phyloP scores from a whole-genome alignment of 306 rosid genomes.

The Mucuna pruriens region DNA sequence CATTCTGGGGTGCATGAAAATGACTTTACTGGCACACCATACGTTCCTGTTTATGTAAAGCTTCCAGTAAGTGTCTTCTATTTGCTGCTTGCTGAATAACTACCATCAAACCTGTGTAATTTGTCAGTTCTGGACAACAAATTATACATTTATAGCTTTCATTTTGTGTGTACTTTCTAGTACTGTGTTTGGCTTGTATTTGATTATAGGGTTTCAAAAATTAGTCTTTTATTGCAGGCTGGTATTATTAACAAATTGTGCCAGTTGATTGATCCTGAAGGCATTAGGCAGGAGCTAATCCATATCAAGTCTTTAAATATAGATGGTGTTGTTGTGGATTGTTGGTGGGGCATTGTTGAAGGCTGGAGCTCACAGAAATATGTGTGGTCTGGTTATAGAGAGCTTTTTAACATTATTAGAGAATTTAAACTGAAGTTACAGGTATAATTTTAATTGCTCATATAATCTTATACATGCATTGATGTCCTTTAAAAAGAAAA shows the following conservation, averaged over 20 bases:
- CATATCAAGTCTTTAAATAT: slow-evolving; percentile 74
- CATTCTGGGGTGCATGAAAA: slow-evolving; percentile 69
- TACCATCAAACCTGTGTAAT: slow-evolving; percentile 1
- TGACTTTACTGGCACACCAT: slow-evolving; percentile 72
- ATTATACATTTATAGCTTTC: slow-evolving; percentile 14
- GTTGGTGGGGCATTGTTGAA: slow-evolving; percentile 99
- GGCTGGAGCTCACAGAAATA: slow-evolving; percentile 91
- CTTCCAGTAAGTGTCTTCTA: slow-evolving; percentile 68
- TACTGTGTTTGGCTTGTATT: slow-evolving; percentile 27
- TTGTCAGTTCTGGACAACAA: slow-evolving; percentile 10
- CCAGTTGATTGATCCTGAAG: slow-evolving; percentile 88
- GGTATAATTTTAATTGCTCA: slow-evolving; percentile 52
- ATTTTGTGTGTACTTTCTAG: slow-evolving; percentile 29
- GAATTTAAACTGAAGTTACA: slow-evolving; percentile 89
- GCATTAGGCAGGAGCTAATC: slow-evolving; percentile 77
- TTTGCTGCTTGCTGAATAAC: slow-evolving; percentile 36
- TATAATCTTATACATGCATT: slow-evolving; percentile 20
- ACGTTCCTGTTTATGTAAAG: slow-evolving; percentile 73
- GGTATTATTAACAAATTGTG: slow-evolving; percentile 78
- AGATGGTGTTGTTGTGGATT: slow-evolving; percentile 86
- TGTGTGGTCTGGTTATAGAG: slow-evolving; percentile 93
- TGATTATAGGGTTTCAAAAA: slow-evolving; percentile 30
- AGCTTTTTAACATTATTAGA: slow-evolving; percentile 72
- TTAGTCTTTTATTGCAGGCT: slow-evolving; percentile 63
- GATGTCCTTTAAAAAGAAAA: slow-evolving; percentile 16